Evolutionary conservation across 148 eudicot species (phyloP), one percentile per base, ranked within the genome.

Genomic region (Heliosperma pusillum): DNA sequence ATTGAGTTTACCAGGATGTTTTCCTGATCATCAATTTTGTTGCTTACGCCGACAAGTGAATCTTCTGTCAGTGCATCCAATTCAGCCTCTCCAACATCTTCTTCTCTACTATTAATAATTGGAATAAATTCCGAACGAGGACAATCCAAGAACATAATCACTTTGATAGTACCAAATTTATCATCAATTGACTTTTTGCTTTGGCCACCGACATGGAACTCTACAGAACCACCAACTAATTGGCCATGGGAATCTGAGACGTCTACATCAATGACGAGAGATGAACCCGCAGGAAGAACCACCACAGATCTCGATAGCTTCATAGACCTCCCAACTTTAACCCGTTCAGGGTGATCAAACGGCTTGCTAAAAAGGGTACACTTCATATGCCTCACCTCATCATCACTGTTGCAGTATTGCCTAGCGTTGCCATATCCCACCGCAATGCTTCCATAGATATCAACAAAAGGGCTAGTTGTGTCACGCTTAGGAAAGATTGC

Each of bases 341-440:
- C 60, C 21, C 22, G 60, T 56, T 56, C 21, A 56, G 60, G 60
- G 20, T 56, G 60, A n/a, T 56, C 60, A 56, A 56, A 56, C 3
- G 60, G 60, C 60, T 19, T 56, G 21, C 60, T 56, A 56, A 56
- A 56, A 56, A 56, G 20, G 60, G 21, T 56, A 56, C 60, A 16
- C 21, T 56, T 56, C 21, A 56, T 56, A 56, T 56, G 22, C 60
- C 60, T 56, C 21, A 56, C 21, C n/a, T 56, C 60, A n/a, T 56
- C 60, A 56, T 56, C 60, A 19, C n/a, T 56, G 60, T 56, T n/a
- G 22, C 60, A 56, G 7, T 56, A 56, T 56, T 56, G 20, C 60
- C 60, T 56, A 16, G 60, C 60, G n/a, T 56, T 56, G 60, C 60
- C 60, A n/a, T 56, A 56, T 56, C 60, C 21, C 60, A 19, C 60